Evolutionary conservation across 257 asterid species (phyloP), one percentile per base, ranked within the genome.

Genomic region (Nicotiana undulata): DNA sequence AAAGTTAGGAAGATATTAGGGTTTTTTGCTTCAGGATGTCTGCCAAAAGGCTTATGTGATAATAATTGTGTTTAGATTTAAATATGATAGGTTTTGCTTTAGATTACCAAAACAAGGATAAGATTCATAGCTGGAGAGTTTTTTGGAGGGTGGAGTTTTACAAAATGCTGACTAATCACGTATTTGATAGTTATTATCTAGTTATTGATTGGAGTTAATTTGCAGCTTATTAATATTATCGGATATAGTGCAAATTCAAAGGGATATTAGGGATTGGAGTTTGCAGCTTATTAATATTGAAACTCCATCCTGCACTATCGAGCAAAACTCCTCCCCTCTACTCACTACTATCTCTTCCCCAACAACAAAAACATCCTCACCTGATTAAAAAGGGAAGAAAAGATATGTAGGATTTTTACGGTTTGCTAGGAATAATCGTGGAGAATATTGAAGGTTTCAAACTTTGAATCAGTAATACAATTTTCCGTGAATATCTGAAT

Each of bases 241-340:
- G 31, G 31, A 28, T 28, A 28, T 61, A 61, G 40, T 63, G 4
- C 68, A 63, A 26, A 63, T 16, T 64, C 8, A 64, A 64, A 63
- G 18, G 31, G 8, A 12, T 44, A 70, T 44, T 72, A 46, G 8
- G 78, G 78, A 46, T 72, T 72, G 78, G 61, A 72, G 61, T 49
- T 72, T 24, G n/a, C 13, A 72, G 60, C 16, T 49, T 51, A 51
- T 51, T 49, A 74, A 24, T 74, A 49, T 15, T 74, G 78, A 74
- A 74, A 74, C 78, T 74, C 78, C 78, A 74, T 74, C 77, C 77
- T 44, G 31, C 20, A 44, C 77, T 72, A 46, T 46, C 7, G 37
- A 34, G 2, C 20, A 22, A 70, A 16, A 13, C 34, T 3, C 37
- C 78, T 74, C 37, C 40, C 28, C 61, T 74, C 34, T 44, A 70